Percentiles rank a stretch among this genome's conserved stretches.
Evolutionary conservation across 768 basidiomycete species (phyloP).

Genomic region (Russula dissimulans): DNA sequence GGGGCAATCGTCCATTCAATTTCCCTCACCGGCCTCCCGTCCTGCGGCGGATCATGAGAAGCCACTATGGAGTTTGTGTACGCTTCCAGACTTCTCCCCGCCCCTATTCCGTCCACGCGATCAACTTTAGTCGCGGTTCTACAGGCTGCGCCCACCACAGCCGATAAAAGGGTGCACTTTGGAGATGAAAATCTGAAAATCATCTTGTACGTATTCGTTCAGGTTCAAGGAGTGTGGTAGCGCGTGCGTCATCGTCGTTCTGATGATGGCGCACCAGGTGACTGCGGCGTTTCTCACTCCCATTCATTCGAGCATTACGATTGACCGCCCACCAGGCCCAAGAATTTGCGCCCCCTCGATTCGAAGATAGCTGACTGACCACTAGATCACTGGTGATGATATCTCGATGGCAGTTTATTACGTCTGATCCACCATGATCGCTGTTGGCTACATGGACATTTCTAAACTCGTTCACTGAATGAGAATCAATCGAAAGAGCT

Average conservation of each 20-base stretch:
- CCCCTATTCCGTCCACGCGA: not conserved
- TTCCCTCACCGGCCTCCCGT: not conserved
- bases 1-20: not conserved
- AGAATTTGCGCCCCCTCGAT: too few species aligned
- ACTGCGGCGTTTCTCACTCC: not conserved
- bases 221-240: not conserved
- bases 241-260: not conserved
- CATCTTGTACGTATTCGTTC: too few species aligned
- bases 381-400: not conserved
- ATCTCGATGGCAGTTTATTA: not conserved
- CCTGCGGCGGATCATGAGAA: conserved; percentile 3
- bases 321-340: too few species aligned
- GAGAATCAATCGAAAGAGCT: not conserved
- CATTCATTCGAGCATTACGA: not conserved
- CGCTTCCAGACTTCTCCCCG: too few species aligned
- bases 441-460: too few species aligned
- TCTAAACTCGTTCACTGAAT: too few species aligned
- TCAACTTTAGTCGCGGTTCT: not conserved
- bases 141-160: not conserved
- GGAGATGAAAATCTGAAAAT: too few species aligned
- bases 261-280: not conserved
- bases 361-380: not conserved
- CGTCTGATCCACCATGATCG: not conserved
- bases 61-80: not conserved
- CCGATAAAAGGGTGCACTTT: not conserved